Evolutionary conservation across 306 rosid species (phyloP), one percentile per base, ranked within the genome.

Genomic region (Carpinus viminea): DNA sequence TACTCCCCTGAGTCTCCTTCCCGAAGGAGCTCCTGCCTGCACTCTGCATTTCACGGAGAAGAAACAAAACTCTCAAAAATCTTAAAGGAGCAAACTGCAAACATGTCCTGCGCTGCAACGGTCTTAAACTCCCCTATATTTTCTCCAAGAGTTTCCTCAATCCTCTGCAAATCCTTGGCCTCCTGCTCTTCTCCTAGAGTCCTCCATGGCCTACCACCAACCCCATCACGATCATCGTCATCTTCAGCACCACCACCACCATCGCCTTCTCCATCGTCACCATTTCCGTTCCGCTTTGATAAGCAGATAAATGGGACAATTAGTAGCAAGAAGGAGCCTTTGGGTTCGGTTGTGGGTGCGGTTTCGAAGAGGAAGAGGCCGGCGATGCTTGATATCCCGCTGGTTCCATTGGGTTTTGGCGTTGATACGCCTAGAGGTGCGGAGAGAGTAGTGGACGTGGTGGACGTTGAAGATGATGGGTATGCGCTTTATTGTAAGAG

Each of bases 321-420:
- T 51, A 57, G 3, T 5, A 34, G 36, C 73, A 26, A 31, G 60
- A 74, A 34, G 60, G 70, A 83, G 34, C 8, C 56, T 54, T 75
- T 77, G 50, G 17, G 61, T 46, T n/a, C 59, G 47, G 20, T 62
- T 61, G 52, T 50, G 16, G 72, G 78, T 7, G 57, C 64, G 45
- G 80, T 78, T 79, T 53, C 83, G 70, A 85, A 85, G 86, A 77
- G 91, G 78, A 85, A 85, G 65, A 69, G 89, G 79, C 91, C 91
- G 54, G 68, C 83, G 60, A 85, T 72, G 76, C 83, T 88, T 56
- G 70, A 65, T 56, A 73, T 88, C 68, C 84, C 83, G 51, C 45
- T 59, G 17, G 55, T 74, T 57, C 10, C 84, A 0, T 7, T 80
- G 72, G 53, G 60, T 53, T 81, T 83, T 28, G 80, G 26, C 12